A percentile compares a stretch with the other conserved stretches of the same genome.
phyloP scores from a whole-genome alignment of 2,329 filamentous ascomycete genomes.

The Phaeophleospora eucalypticola region DNA sequence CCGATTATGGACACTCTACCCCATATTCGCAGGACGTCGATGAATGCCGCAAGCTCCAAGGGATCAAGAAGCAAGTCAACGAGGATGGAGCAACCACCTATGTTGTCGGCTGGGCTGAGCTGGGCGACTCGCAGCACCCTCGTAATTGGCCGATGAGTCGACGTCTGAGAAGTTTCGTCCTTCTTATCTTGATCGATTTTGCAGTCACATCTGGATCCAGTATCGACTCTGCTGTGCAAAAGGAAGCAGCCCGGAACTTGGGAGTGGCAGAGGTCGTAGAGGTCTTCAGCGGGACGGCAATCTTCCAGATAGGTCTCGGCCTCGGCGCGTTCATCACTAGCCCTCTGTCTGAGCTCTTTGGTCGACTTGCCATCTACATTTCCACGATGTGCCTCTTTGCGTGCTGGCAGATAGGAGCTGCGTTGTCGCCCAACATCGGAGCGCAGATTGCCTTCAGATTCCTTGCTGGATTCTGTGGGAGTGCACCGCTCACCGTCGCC shows the following conservation, averaged over 20 bases:
- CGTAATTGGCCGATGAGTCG: conserved; percentile 1
- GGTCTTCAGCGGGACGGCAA: not conserved
- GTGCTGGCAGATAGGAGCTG: conserved; percentile 11
- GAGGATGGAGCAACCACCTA: conserved; percentile 2
- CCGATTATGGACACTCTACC: not conserved
- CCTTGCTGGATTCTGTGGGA: not conserved
- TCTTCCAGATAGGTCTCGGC: conserved; percentile 35
- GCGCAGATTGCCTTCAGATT: conserved; percentile 22
- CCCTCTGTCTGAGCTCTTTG: conserved; percentile 39
- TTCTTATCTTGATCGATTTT: conserved; percentile 1
- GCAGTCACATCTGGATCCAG: not conserved
- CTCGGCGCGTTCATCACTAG: conserved; percentile 35
- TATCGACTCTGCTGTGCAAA: conserved; percentile 1
- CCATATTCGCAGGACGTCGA: not conserved
- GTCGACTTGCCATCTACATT: conserved; percentile 20
- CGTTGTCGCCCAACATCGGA: conserved; percentile 17
- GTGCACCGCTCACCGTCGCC: conserved; percentile 30
- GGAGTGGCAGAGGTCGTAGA: not conserved
- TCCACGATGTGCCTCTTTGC: conserved; percentile 11
- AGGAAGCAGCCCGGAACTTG: not conserved
- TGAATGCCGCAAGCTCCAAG: not conserved
- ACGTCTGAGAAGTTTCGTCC: not conserved
- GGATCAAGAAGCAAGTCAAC: not conserved
- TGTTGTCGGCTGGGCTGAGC: not conserved
- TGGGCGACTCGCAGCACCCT: not conserved